Evolutionary conservation across 495 filamentous ascomycete genomes (phyloP), one percentile per base, ranked within the genome.

Genomic region (Niebla homalea): DNA sequence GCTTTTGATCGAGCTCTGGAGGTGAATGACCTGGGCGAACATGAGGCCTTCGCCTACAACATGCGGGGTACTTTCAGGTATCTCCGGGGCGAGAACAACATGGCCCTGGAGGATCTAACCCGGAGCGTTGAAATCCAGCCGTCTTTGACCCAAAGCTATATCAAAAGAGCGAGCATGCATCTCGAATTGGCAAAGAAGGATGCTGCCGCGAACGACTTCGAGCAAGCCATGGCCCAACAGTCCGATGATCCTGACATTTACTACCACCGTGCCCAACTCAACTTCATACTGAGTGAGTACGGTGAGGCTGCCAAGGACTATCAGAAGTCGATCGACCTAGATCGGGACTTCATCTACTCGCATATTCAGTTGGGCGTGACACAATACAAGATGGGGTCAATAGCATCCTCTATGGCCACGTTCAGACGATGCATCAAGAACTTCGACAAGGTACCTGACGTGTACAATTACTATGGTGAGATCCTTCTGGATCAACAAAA

Each of bases 401-500:
- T 97, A 43, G 92, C 92, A 3, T 95, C 89, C 6, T 94, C 89
- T 22, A 97, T 96, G 88, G 88, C 93, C 14, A 97, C 93, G 5
- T 99, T 99, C 79, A 76, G 92, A 53, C 76, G 89, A 26, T 94
- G 89, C 62, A 89, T 96, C 60, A 99, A 97, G 84, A 94, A 93
- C 68, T 99, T 99, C 60, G 85, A 88, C 55, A 85, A 86, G 55
- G 87, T 90, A 8, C 89, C 92, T 5, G 92, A 99, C 62, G 92
- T 99, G 3, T 99, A 97, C 72, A 99, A 99, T 72, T 99, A 97
- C 77, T 97, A 93, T 56, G 92, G 92, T 61, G 92, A 99, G 68
- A 77, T 99, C n/a, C 74, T 99, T 20, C 79, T 99, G 19, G 92
- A 99, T 70, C 92, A 99, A 72, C 79, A 85, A 65, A 94, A 95